Percentiles rank a stretch among this genome's conserved stretches.
These are phyloP conservation scores for Blastocladiella emersonii DNA, from an alignment of 371 early-diverging fungal genomes.

Conservation along the genomic window DNA sequence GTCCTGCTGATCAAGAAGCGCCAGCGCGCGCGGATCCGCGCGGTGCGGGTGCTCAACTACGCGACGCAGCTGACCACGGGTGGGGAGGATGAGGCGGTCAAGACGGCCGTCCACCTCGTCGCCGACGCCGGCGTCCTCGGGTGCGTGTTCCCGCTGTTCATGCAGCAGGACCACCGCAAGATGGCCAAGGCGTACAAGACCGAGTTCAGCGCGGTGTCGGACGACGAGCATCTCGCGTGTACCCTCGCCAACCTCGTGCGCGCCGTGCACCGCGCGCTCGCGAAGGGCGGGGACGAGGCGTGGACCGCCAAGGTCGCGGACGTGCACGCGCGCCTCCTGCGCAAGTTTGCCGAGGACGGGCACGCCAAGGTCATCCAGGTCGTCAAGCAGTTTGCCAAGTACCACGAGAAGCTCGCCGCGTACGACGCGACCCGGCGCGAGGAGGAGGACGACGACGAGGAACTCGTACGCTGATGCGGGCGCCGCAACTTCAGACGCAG, in stretches of 20 bases:
- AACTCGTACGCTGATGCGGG: too few relatives aligned
- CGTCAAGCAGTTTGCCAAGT: neutral
- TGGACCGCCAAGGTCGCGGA: neutral
- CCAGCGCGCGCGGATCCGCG: neutral
- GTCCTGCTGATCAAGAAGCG: slow-evolving; percentile 42
- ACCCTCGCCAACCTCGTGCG: neutral
- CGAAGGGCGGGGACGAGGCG: too few relatives aligned
- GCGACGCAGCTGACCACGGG: neutral
- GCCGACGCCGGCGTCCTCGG: neutral
- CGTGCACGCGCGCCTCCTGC: neutral
- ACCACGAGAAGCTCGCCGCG: neutral
- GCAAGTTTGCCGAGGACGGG: neutral
- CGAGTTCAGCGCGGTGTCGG: neutral
- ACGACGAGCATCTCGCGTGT: neutral
- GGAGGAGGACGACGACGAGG: neutral
- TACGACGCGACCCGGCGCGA: neutral
- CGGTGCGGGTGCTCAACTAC: neutral
- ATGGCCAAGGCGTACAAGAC: neutral
- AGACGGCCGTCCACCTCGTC: neutral
- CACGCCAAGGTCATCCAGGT: neutral
- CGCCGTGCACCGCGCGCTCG: neutral
- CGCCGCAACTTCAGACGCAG: too few relatives aligned
- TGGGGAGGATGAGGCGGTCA: neutral
- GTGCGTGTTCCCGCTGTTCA: neutral
- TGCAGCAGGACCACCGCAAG: neutral